A percentile compares a stretch with the other conserved stretches of the same genome.
phyloP scores from a whole-genome alignment of 1,284 basidiomycete species.

The Rhodotorula sp. region DNA sequence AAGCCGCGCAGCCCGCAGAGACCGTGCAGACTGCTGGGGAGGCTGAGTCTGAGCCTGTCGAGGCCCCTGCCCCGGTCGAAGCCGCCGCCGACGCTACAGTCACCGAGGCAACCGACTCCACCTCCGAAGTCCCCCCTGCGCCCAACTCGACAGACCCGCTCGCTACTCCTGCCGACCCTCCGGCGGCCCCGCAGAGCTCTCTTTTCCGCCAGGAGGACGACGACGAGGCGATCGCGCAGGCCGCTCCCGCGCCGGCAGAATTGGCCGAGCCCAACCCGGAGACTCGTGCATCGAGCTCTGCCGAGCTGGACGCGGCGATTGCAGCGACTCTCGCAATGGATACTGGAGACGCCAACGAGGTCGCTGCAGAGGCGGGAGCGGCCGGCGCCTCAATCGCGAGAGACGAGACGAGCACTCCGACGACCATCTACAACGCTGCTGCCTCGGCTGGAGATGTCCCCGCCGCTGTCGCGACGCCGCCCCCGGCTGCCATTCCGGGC shows the following conservation, averaged over 20 bases:
- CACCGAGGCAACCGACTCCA: too few relatives aligned
- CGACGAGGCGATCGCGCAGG: too few relatives aligned
- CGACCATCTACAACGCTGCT: constrained; percentile 13
- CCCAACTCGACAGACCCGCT: too few relatives aligned
- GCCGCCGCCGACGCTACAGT: neutral
- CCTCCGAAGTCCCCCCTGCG: neutral
- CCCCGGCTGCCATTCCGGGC: neutral
- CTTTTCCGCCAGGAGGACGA: too few relatives aligned
- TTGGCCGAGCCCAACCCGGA: neutral
- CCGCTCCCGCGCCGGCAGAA: too few relatives aligned
- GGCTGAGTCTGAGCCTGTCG: neutral
- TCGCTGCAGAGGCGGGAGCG: neutral
- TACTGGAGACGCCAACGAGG: neutral
- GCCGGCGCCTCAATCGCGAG: constrained; percentile 1
- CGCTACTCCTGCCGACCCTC: neutral
- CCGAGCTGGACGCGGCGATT: constrained; percentile 29
- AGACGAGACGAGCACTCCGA: constrained; percentile 21
- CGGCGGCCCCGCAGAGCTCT: neutral
- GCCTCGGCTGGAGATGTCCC: constrained; percentile 14
- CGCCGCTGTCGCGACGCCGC: constrained; percentile 18
- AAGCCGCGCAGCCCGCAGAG: neutral
- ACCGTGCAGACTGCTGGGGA: neutral
- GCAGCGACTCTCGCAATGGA: constrained; percentile 33
- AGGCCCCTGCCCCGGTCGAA: neutral
- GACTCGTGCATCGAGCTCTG: neutral